Evolutionary conservation across 2,329 filamentous ascomycete genomes (phyloP).

Genomic region (Apiospora pterosperma): DNA sequence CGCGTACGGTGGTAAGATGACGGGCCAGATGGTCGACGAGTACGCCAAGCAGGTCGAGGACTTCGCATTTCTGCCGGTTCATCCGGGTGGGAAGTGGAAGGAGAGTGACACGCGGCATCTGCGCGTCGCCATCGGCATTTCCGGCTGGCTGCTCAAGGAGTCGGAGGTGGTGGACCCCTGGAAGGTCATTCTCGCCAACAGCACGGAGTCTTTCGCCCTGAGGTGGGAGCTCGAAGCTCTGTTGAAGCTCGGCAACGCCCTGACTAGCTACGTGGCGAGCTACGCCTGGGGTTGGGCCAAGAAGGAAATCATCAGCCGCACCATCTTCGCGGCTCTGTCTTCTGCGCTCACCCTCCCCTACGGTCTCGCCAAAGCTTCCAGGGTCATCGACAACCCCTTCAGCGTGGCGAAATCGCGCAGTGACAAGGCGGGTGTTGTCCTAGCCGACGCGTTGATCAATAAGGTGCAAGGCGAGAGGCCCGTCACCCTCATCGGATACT

Average conservation of each 20-base stretch:
- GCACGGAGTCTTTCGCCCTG: conserved; percentile 78
- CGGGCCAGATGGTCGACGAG: conserved; percentile 79
- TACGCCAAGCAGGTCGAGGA: conserved; percentile 85
- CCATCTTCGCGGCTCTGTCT: conserved; percentile 53
- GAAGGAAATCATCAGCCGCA: conserved; percentile 45
- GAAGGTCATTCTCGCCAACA: conserved; percentile 63
- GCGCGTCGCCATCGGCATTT: conserved; percentile 76
- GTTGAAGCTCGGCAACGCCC: conserved; percentile 72
- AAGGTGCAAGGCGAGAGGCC: conserved; percentile 79
- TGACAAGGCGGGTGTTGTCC: conserved; percentile 68
- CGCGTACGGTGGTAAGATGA: conserved; percentile 80
- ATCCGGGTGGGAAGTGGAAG: conserved; percentile 27
- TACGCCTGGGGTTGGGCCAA: conserved; percentile 76
- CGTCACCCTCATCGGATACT: conserved; percentile 79
- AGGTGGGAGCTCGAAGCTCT: conserved; percentile 80
- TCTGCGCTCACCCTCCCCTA: conserved; percentile 58
- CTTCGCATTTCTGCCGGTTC: conserved; percentile 64
- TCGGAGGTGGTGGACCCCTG: conserved; percentile 74
- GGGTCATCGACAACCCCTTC: conserved; percentile 80
- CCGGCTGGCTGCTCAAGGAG: conserved; percentile 74
- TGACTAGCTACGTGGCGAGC: conserved; percentile 75
- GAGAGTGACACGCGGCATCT: conserved; percentile 59
- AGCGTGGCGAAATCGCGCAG: conserved; percentile 71
- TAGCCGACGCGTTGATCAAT: conserved; percentile 81
- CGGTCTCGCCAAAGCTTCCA: conserved; percentile 62